These are phyloP conservation scores for Coprinopsis marcescibilis DNA, from an alignment of 768 basidiomycete species.

Conservation along the genomic window DNA sequence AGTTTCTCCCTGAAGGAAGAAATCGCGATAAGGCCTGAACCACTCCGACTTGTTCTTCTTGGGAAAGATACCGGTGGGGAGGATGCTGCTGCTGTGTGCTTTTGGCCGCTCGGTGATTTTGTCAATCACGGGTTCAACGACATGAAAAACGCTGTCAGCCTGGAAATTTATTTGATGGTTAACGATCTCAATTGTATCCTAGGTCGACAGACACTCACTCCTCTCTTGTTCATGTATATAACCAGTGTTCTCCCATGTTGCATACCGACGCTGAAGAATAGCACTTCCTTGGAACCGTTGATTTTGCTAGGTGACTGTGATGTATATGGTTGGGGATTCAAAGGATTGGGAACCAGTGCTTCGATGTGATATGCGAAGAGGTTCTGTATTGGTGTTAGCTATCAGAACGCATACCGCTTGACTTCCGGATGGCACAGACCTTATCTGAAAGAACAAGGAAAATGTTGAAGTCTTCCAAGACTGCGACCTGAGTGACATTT, in stretches of 20 bases:
- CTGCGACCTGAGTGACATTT: slow-evolving; percentile 89
- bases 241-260: slow-evolving; percentile 83
- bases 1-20: slow-evolving; percentile 89
- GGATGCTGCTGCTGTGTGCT: slow-evolving; percentile 63
- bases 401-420: slow-evolving; percentile 16
- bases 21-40: slow-evolving; percentile 94
- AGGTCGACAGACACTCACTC: slow-evolving; percentile 30
- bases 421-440: slow-evolving; percentile 41
- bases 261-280: slow-evolving; percentile 92
- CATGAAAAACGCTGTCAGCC: slow-evolving; percentile 91
- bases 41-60: slow-evolving; percentile 82
- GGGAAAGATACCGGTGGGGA: slow-evolving; percentile 71
- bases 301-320: slow-evolving; percentile 85
- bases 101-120: slow-evolving; percentile 78
- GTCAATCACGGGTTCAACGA: slow-evolving; percentile 92
- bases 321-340: slow-evolving; percentile 51
- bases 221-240: slow-evolving; percentile 92
- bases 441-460: slow-evolving; percentile 94
- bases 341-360: slow-evolving; percentile 86
- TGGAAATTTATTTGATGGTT: slow-evolving; percentile 14
- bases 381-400: slow-evolving; percentile 23
- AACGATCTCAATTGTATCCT: too few species aligned
- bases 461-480: slow-evolving; percentile 94
- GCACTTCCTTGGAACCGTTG: slow-evolving; percentile 86
- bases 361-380: slow-evolving; percentile 95